Evolutionary conservation across 2,329 filamentous ascomycete species (phyloP).

Genomic region (Arachnomyces sp.): DNA sequence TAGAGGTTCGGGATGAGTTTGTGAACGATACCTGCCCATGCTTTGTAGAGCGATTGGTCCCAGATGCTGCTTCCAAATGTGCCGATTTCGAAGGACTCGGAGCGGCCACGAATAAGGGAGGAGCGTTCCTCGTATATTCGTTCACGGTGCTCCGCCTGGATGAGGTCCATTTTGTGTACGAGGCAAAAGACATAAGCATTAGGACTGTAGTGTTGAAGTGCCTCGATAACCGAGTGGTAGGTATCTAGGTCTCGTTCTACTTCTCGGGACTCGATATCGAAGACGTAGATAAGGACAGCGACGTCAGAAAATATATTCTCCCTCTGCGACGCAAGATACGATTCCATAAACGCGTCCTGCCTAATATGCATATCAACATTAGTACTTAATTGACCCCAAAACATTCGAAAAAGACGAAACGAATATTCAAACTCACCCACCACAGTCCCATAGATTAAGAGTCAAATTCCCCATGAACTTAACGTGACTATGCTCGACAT

Average conservation of each 20-base stretch:
- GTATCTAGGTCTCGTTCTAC: constrained; percentile 88
- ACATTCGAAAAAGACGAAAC: background rate
- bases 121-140: constrained; percentile 79
- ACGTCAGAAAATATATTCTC: constrained; percentile 96
- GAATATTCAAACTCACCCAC: constrained; percentile 52
- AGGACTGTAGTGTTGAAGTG: constrained; percentile 76
- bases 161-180: constrained; percentile 98
- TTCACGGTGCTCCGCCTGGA: constrained; percentile 70
- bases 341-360: constrained; percentile 98
- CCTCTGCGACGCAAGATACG: constrained; percentile 91
- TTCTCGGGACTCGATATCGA: constrained; percentile 94
- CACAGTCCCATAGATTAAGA: constrained; percentile 97
- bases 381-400: background rate
- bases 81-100: constrained; percentile 64
- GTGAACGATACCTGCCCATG: constrained; percentile 97
- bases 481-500: constrained; percentile 96
- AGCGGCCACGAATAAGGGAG: constrained; percentile 67
- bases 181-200: constrained; percentile 83
- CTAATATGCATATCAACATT: constrained; percentile 36
- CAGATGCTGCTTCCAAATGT: constrained; percentile 96
- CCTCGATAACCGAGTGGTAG: constrained; percentile 83
- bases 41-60: constrained; percentile 97
- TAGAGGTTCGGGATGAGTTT: constrained; percentile 90
- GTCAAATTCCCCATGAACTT: constrained; percentile 98
- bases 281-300: constrained; percentile 96